These are phyloP conservation scores for Haplographium delicatum DNA, from an alignment of 495 filamentous ascomycete genomes.

Conservation along the genomic window DNA sequence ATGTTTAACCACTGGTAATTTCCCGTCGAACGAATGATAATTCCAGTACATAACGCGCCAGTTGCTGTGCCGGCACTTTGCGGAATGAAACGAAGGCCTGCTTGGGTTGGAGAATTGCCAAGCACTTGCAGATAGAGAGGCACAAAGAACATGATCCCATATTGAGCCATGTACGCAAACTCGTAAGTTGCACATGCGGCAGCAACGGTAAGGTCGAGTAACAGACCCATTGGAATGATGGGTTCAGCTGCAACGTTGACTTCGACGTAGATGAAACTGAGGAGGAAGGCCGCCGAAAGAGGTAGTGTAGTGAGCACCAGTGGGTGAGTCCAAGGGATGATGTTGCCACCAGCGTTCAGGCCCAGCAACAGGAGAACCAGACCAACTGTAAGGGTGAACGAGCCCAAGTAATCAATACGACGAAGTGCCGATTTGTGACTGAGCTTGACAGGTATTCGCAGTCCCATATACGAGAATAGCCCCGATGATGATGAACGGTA, in stretches of 20 bases:
- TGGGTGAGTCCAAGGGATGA: constrained; percentile 73
- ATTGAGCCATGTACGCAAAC: constrained; percentile 51
- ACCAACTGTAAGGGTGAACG: constrained; percentile 52
- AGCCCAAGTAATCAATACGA: constrained; percentile 77
- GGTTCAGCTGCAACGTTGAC: constrained; percentile 61
- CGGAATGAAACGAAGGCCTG: constrained; percentile 67
- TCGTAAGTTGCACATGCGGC: constrained; percentile 71
- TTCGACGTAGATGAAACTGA: constrained; percentile 56
- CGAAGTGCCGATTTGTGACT: constrained; percentile 53
- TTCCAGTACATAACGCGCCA: constrained; percentile 59
- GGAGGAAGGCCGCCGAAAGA: constrained; percentile 55
- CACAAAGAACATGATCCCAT: constrained; percentile 63
- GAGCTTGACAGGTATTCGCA: constrained; percentile 61
- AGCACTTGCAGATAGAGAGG: constrained; percentile 77
- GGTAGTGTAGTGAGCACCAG: constrained; percentile 63
- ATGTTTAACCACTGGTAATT: constrained; percentile 57
- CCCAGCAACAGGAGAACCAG: constrained; percentile 70
- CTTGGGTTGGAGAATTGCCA: constrained; percentile 59
- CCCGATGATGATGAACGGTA: constrained; percentile 60
- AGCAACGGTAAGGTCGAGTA: constrained; percentile 64
- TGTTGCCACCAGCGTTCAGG: constrained; percentile 75
- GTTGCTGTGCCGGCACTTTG: constrained; percentile 60
- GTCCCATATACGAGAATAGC: constrained; percentile 59
- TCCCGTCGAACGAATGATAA: constrained; percentile 70
- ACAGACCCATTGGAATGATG: constrained; percentile 70